These are phyloP conservation scores for Mycena maculata DNA, from an alignment of 768 basidiomycete species.

Conservation along the genomic window DNA sequence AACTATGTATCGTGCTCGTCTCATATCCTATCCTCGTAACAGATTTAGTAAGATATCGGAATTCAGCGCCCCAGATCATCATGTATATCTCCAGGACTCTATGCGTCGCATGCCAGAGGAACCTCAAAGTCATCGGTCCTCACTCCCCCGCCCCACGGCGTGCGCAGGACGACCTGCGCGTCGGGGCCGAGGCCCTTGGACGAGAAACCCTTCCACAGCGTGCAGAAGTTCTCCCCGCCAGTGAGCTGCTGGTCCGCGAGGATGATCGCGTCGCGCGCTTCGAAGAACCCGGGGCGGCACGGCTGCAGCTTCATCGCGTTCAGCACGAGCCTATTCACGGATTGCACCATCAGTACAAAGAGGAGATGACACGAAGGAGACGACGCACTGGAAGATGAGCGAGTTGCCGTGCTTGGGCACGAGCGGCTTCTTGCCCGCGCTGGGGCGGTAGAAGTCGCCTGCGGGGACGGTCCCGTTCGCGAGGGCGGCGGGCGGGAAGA, in stretches of 20 bases:
- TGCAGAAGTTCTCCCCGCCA: conserved; percentile 92
- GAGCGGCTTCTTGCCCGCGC: conserved; percentile 64
- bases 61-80: conserved; percentile 12
- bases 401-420: conserved; percentile 95
- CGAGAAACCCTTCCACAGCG: conserved; percentile 88
- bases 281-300: conserved; percentile 91
- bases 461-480: conserved; percentile 72
- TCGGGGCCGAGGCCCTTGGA: conserved; percentile 84
- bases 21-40: conserved; percentile 6
- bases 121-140: conserved; percentile 63
- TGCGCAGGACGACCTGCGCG: conserved; percentile 77
- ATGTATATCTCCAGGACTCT: conserved; percentile 12
- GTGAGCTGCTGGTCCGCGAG: conserved; percentile 92
- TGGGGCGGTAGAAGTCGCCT: conserved; percentile 79
- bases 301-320: conserved; percentile 96
- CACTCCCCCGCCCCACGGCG: conserved; percentile 95
- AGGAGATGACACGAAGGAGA: conserved; percentile 1
- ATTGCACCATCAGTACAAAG: neutral
- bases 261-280: conserved; percentile 90
- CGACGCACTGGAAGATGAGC: conserved; percentile 73
- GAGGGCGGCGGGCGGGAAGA: conserved; percentile 84
- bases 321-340: conserved; percentile 80
- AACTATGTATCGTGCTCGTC: too few relatives aligned
- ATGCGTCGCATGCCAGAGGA: conserved; percentile 40
- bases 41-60: conserved; percentile 4